A percentile compares a stretch with the other conserved stretches of the same genome.
Conservation (phyloP, 2,329 filamentous ascomycete species). For the Pseudocercospora pini-densiflorae region DNA sequence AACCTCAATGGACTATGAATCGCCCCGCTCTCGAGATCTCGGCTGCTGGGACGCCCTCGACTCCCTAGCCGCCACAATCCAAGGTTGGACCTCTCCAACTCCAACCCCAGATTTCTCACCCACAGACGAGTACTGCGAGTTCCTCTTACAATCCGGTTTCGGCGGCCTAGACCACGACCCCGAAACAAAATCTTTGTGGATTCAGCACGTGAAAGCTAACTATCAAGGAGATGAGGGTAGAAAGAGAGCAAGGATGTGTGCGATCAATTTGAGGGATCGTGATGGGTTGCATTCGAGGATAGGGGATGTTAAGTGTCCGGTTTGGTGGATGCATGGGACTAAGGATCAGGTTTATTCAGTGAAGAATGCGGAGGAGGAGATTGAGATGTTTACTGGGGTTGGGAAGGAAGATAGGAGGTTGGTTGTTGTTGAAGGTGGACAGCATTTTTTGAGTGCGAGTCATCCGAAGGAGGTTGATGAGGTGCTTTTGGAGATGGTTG, state of each 20-base stretch:
- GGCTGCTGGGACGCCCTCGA: conserved; percentile 55
- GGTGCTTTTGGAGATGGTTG: conserved; percentile 41
- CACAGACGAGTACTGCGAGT: conserved; percentile 48
- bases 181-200: conserved; percentile 49
- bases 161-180: conserved; percentile 46
- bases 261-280: conserved; percentile 53
- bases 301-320: conserved; percentile 55
- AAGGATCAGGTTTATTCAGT: conserved; percentile 48
- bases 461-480: conserved; percentile 52
- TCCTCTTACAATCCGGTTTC: conserved; percentile 54
- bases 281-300: conserved; percentile 54
- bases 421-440: conserved; percentile 51
- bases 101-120: conserved; percentile 51
- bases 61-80: conserved; percentile 42
- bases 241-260: conserved; percentile 53
- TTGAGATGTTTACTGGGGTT: conserved; percentile 48
- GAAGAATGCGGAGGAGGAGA: conserved; percentile 52
- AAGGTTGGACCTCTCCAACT: conserved; percentile 49
- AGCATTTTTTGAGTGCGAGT: conserved; percentile 56
- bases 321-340: conserved; percentile 56
- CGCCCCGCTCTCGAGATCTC: conserved; percentile 46
- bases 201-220: conserved; percentile 47
- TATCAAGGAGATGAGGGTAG: conserved; percentile 58
- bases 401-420: conserved; percentile 50
- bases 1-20: conserved; percentile 58